Conservation (phyloP, 768 basidiomycete species). For the button mushroom (Agaricus bisporus) region DNA sequence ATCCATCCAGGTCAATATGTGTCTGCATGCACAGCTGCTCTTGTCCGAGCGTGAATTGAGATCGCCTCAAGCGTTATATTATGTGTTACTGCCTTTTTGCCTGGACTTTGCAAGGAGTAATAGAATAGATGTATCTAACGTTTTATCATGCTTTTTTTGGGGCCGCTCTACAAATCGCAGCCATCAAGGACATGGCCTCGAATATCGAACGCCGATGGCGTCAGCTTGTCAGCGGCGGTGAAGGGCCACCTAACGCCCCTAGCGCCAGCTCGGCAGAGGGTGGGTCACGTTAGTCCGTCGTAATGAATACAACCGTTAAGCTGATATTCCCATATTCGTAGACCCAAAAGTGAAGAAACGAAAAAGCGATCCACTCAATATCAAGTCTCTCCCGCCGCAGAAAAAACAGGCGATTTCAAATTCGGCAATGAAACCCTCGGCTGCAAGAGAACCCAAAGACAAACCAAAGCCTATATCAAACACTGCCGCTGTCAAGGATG, state of each 20-base stretch:
- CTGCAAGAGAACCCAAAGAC: slow-evolving; percentile 53
- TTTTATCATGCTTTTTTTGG: slow-evolving; percentile 34
- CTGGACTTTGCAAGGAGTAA: slow-evolving; percentile 30
- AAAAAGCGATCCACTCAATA: slow-evolving; percentile 51
- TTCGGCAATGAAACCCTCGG: slow-evolving; percentile 33
- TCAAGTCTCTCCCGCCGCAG: slow-evolving; percentile 45
- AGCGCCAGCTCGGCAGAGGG: slow-evolving; percentile 56
- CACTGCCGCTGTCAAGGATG: slow-evolving; percentile 52
- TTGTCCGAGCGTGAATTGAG: slow-evolving; percentile 11
- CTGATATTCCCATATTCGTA: slow-evolving; percentile 21
- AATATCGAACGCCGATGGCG: slow-evolving; percentile 86
- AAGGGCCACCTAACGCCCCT: slow-evolving; percentile 31
- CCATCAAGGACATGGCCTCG: slow-evolving; percentile 90
- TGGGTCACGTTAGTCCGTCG: slow-evolving; percentile 56
- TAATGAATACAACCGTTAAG: slow-evolving; percentile 11
- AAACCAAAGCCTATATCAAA: slow-evolving; percentile 19
- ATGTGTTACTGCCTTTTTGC: slow-evolving; percentile 11
- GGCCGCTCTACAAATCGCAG: slow-evolving; percentile 38
- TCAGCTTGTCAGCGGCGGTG: slow-evolving; percentile 41
- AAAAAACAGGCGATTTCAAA: slow-evolving; percentile 61
- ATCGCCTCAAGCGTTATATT: slow-evolving; percentile 16
- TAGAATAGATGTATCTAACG: slow-evolving; percentile 68
- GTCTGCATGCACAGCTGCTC: slow-evolving; percentile 9
- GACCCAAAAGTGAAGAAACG: slow-evolving; percentile 69
- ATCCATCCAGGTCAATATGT: slow-evolving; percentile 4